Conservation (phyloP, 2,329 filamentous ascomycete genomes). For the Emergomyces orientalis region DNA sequence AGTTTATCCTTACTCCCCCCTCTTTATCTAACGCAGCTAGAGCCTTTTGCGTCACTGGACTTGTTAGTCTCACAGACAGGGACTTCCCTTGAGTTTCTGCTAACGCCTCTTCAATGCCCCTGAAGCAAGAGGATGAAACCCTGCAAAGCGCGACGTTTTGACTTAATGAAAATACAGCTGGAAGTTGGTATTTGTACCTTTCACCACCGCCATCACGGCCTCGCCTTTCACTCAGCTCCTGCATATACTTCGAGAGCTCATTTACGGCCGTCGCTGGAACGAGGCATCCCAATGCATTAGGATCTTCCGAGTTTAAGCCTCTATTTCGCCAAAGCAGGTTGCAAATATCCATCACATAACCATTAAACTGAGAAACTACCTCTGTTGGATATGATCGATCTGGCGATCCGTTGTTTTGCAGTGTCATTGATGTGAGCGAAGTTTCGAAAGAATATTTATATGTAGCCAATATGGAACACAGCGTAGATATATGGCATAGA, state of each 20-base stretch:
- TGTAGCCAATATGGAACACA: conserved; percentile 58
- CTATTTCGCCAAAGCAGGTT: conserved; percentile 72
- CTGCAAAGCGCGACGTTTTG: conserved; percentile 39
- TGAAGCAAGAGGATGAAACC: conserved; percentile 41
- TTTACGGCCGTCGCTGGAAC: conserved; percentile 40
- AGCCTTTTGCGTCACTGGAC: conserved; percentile 59
- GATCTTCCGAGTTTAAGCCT: conserved; percentile 57
- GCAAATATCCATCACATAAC: conserved; percentile 77
- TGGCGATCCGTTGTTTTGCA: conserved; percentile 26
- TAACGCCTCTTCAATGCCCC: conserved; percentile 40
- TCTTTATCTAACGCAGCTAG: conserved; percentile 53
- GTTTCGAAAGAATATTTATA: conserved; percentile 69
- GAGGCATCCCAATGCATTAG: conserved; percentile 49
- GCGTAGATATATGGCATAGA: conserved; percentile 54
- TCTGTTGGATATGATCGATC: conserved; percentile 45
- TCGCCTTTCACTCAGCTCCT: conserved; percentile 29
- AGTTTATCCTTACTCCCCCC: conserved; percentile 58
- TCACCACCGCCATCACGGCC: conserved; percentile 6
- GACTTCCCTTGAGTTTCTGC: conserved; percentile 17
- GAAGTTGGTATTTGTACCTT: conserved; percentile 28
- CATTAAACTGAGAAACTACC: conserved; percentile 65
- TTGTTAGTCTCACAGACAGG: conserved; percentile 26
- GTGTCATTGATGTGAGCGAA: conserved; percentile 39
- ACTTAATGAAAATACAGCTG: conserved; percentile 40
- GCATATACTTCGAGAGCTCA: conserved; percentile 35